A percentile compares a stretch with the other conserved stretches of the same genome.
phyloP scores from a whole-genome alignment of 2,329 filamentous ascomycete genomes.

The Bipolaris bicolor region DNA sequence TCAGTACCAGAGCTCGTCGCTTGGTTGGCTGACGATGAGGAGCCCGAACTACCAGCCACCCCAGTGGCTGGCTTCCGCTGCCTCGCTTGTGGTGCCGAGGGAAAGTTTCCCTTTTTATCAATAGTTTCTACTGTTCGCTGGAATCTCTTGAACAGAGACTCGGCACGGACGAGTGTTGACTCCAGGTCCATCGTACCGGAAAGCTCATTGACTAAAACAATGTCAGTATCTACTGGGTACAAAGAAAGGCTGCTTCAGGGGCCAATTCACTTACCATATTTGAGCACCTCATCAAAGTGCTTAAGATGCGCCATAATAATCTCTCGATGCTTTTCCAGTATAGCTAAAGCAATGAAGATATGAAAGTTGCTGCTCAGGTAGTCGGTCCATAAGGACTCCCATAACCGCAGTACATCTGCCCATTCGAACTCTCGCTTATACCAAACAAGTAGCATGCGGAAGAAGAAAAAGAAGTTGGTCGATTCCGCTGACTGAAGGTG shows the following conservation, averaged over 20 bases:
- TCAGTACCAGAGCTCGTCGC: slow-evolving; percentile 39
- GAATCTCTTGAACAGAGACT: slow-evolving; percentile 86
- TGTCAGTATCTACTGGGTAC: slow-evolving; percentile 13
- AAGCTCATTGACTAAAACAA: slow-evolving; percentile 80
- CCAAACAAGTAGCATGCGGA: slow-evolving; percentile 98
- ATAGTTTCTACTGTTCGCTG: slow-evolving; percentile 87
- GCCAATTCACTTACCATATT: slow-evolving; percentile 72
- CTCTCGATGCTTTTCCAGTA: slow-evolving; percentile 93
- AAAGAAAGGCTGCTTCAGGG: not conserved
- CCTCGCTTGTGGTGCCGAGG: slow-evolving; percentile 57
- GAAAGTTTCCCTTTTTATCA: slow-evolving; percentile 90
- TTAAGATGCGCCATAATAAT: slow-evolving; percentile 94
- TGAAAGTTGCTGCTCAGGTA: slow-evolving; percentile 89
- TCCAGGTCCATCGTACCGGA: slow-evolving; percentile 91
- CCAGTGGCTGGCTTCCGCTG: slow-evolving; percentile 54
- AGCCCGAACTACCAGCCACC: slow-evolving; percentile 39
- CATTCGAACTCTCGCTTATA: slow-evolving; percentile 97
- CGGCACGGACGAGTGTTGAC: slow-evolving; percentile 83
- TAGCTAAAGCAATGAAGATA: slow-evolving; percentile 90
- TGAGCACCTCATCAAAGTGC: slow-evolving; percentile 95
- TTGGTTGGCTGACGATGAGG: slow-evolving; percentile 21
- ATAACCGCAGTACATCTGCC: slow-evolving; percentile 82
- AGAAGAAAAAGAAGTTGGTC: slow-evolving; percentile 99
- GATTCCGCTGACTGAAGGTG: slow-evolving; percentile 90
- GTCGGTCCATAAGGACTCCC: slow-evolving; percentile 96